These are phyloP conservation scores for Rosa rugosa DNA, from an alignment of 306 rosid genomes.

Conservation along the genomic window DNA sequence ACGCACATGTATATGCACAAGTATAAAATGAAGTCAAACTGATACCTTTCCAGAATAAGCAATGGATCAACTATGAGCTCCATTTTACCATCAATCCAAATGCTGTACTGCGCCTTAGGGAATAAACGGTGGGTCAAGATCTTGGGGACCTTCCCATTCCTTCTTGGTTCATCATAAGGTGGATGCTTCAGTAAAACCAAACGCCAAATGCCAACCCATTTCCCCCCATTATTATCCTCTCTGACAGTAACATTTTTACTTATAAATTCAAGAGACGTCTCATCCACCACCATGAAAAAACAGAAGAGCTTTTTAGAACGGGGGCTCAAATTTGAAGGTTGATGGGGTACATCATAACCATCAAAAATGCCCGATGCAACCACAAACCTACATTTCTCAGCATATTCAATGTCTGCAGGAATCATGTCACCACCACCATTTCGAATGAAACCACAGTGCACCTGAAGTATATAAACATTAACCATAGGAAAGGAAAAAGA, in stretches of 20 bases:
- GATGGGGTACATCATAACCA: constrained; percentile 89
- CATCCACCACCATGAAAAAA: constrained; percentile 95
- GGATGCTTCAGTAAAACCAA: constrained; percentile 71
- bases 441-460: constrained; percentile 89
- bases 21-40: not conserved
- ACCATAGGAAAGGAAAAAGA: not conserved
- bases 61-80: constrained; percentile 92
- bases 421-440: constrained; percentile 91
- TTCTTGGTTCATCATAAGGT: constrained; percentile 97
- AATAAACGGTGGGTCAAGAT: constrained; percentile 83
- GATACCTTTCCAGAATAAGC: constrained; percentile 86
- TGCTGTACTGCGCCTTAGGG: constrained; percentile 90
- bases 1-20: not conserved
- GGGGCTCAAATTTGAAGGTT: constrained; percentile 77
- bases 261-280: constrained; percentile 72
- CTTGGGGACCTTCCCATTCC: constrained; percentile 97
- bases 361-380: constrained; percentile 97
- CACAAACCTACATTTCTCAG: constrained; percentile 83
- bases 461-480: constrained; percentile 42
- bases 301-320: constrained; percentile 83
- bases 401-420: constrained; percentile 61
- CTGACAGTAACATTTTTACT: constrained; percentile 69
- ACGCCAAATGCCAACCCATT: constrained; percentile 98
- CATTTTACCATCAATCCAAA: constrained; percentile 99
- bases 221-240: constrained; percentile 65